These are phyloP conservation scores for Scalesia atractyloides DNA, from an alignment of 129 eudicot genomes.

Conservation along the genomic window DNA sequence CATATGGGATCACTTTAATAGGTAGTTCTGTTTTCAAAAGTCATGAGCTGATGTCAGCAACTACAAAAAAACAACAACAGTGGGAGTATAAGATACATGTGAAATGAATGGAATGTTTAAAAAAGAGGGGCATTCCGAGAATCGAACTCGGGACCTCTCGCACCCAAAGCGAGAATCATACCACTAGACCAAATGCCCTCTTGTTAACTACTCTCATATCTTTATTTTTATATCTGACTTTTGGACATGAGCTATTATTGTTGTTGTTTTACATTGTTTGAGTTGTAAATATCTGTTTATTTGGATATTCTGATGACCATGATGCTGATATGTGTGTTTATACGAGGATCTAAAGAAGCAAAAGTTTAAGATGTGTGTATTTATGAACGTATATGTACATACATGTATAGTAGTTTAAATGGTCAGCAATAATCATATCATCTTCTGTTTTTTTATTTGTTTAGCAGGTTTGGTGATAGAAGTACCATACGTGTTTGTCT, in stretches of 20 bases:
- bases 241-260: not conserved
- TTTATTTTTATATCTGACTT: not conserved
- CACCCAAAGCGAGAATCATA: constrained; percentile 99
- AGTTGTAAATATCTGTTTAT: not conserved
- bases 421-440: no score
- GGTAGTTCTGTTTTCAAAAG: no score
- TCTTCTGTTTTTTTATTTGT: constrained; percentile 7
- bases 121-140: constrained; percentile 61
- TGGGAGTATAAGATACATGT: not conserved
- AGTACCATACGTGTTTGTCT: not conserved
- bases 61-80: not conserved
- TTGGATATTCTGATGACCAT: not conserved
- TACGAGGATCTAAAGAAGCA: no score
- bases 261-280: not conserved
- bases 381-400: no score
- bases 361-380: no score
- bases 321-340: not conserved
- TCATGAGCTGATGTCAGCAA: not conserved
- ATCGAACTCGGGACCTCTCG: constrained; percentile 99
- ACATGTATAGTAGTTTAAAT: no score
- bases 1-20: not conserved
- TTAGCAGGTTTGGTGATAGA: constrained; percentile 13
- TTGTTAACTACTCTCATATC: not conserved
- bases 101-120: not conserved
- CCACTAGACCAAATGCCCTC: constrained; percentile 99